Percentiles rank a stretch among this genome's conserved stretches.
Conservation (phyloP, 805 yeast genomes). For the Saccharomyces paradoxus region DNA sequence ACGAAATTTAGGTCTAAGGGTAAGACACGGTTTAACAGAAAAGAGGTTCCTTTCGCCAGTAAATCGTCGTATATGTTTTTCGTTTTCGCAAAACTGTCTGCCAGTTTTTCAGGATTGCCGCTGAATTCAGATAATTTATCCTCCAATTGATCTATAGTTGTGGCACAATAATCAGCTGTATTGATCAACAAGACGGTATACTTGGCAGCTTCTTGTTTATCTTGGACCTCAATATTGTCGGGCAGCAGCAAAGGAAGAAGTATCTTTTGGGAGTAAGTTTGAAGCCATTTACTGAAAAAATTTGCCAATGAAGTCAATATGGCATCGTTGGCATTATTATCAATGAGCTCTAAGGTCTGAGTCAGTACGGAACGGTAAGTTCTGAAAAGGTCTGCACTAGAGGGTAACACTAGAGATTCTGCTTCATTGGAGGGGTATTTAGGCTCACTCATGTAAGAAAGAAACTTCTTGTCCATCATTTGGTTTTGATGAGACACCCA, state of each 20-base stretch:
- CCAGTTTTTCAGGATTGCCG: constrained; percentile 35
- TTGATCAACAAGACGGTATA: constrained; percentile 67
- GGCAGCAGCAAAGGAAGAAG: constrained; percentile 43
- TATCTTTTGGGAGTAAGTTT: constrained; percentile 47
- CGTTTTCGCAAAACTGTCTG: constrained; percentile 44
- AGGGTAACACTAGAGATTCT: constrained; percentile 63
- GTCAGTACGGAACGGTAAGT: constrained; percentile 62
- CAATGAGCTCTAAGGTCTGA: constrained; percentile 54
- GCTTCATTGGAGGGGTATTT: constrained; percentile 44
- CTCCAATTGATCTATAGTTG: constrained; percentile 70
- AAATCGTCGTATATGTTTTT: constrained; percentile 49
- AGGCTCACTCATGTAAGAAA: constrained; percentile 53
- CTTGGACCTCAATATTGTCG: constrained; percentile 31
- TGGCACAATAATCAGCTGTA: constrained; percentile 83
- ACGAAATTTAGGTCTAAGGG: constrained; percentile 53
- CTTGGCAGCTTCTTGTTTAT: constrained; percentile 51
- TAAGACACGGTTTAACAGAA: constrained; percentile 47
- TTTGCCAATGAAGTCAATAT: constrained; percentile 38
- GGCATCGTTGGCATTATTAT: constrained; percentile 21
- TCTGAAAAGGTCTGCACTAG: constrained; percentile 82
- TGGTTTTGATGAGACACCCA: constrained; percentile 86
- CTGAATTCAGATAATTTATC: constrained; percentile 44
- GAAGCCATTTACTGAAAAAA: constrained; percentile 59
- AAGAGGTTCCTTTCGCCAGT: constrained; percentile 49
- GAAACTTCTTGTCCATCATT: constrained; percentile 49